Percentiles rank a stretch among this genome's conserved stretches.
These are phyloP conservation scores for Nadsonia fulvescens DNA, from an alignment of 805 yeast genomes.

Conservation along the genomic window DNA sequence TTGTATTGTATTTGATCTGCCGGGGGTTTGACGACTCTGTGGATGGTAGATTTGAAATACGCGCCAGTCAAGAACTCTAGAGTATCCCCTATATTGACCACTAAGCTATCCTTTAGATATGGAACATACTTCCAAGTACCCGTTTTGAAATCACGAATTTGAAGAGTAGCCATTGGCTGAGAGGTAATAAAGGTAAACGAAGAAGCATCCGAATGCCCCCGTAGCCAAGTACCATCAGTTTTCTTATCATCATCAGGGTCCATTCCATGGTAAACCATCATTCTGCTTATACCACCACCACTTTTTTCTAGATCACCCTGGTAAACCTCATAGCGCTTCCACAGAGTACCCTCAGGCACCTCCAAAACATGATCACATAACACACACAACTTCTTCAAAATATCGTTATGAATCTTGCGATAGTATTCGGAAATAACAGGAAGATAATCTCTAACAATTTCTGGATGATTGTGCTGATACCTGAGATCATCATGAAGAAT, in stretches of 20 bases:
- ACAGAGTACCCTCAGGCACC: slow-evolving; percentile 29
- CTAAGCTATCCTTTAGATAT: slow-evolving; percentile 21
- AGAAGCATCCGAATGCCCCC: slow-evolving; percentile 30
- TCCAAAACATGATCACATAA: slow-evolving; percentile 29
- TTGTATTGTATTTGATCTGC: slow-evolving; percentile 21
- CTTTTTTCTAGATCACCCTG: slow-evolving; percentile 19
- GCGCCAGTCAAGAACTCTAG: slow-evolving; percentile 27
- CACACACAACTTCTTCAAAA: slow-evolving; percentile 21
- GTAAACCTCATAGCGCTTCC: slow-evolving; percentile 20
- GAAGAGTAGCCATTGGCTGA: slow-evolving; percentile 25
- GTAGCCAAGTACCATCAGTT: slow-evolving; percentile 25
- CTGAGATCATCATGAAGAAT: slow-evolving; percentile 21
- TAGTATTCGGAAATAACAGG: slow-evolving; percentile 25
- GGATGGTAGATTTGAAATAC: slow-evolving; percentile 28
- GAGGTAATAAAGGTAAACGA: slow-evolving; percentile 25
- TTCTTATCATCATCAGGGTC: slow-evolving; percentile 16
- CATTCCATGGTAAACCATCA: slow-evolving; percentile 22
- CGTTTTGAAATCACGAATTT: slow-evolving; percentile 21
- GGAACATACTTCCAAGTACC: slow-evolving; percentile 23
- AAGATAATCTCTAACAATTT: slow-evolving; percentile 22
- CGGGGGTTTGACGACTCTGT: slow-evolving; percentile 31
- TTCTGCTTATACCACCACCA: slow-evolving; percentile 25
- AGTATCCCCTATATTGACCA: slow-evolving; percentile 27
- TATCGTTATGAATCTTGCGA: slow-evolving; percentile 21
- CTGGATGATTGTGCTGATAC: slow-evolving; percentile 21